Conservation (phyloP, 1,284 basidiomycete species). For the Irpex sp. region DNA sequence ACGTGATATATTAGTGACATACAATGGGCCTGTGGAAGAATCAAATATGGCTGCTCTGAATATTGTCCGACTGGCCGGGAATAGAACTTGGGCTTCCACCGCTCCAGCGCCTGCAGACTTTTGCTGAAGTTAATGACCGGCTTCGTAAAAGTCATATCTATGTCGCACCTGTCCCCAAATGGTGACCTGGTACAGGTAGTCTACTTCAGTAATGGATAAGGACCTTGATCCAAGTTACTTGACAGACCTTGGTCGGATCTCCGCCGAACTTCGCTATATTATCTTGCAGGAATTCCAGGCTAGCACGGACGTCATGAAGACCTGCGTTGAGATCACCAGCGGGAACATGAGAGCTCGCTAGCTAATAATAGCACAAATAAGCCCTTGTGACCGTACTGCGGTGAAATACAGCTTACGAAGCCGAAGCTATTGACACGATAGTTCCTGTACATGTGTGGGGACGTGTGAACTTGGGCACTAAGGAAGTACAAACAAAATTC, state of each 20-base stretch:
- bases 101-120: conserved; percentile 59
- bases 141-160: neutral
- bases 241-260: conserved; percentile 49
- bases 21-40: conserved; percentile 52
- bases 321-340: conserved; percentile 52
- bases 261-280: conserved; percentile 66
- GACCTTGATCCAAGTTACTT: neutral
- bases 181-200: conserved; percentile 40
- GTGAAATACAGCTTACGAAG: conserved; percentile 38
- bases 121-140: neutral
- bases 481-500: no score
- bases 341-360: conserved; percentile 42
- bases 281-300: conserved; percentile 54
- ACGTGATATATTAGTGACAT: conserved; percentile 18
- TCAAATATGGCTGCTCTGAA: conserved; percentile 55
- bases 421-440: conserved; percentile 59
- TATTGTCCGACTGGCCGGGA: conserved; percentile 33
- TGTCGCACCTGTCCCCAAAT: conserved; percentile 53
- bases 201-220: neutral
- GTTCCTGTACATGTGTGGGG: conserved; percentile 35
- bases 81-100: conserved; percentile 47
- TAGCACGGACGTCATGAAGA: conserved; percentile 52
- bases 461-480: neutral
- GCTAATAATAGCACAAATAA: conserved; percentile 3
- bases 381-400: neutral